Percentiles rank a stretch among this genome's conserved stretches.
These are phyloP conservation scores for Phylloporus sp. DNA, from an alignment of 768 basidiomycete species.

Conservation along the genomic window DNA sequence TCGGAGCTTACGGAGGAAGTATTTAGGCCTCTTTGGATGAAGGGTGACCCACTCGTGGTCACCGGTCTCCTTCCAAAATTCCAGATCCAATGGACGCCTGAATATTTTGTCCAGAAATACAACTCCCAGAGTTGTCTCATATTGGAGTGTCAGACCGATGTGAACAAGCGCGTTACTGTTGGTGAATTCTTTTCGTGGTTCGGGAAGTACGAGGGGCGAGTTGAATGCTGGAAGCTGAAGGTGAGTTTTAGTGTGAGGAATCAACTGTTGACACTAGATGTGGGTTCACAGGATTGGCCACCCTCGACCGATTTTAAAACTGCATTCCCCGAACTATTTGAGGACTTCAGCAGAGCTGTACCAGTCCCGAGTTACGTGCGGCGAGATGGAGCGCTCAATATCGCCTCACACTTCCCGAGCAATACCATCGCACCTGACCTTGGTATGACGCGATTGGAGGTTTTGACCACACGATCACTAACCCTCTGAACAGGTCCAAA, in stretches of 20 bases:
- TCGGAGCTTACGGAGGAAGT: conserved; percentile 50
- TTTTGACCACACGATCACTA: neutral
- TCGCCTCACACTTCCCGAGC: conserved; percentile 84
- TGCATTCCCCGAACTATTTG: conserved; percentile 79
- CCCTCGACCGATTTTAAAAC: conserved; percentile 79
- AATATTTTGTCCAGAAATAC: conserved; percentile 71
- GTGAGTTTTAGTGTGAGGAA: conserved; percentile 32
- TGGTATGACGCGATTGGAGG: conserved; percentile 40
- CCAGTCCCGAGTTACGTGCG: conserved; percentile 90
- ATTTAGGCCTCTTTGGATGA: conserved; percentile 69
- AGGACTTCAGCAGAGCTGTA: conserved; percentile 78
- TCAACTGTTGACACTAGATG: conserved; percentile 5
- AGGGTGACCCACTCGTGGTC: conserved; percentile 77
- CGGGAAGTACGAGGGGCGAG: conserved; percentile 58
- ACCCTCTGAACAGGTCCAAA: conserved; percentile 64
- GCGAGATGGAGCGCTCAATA: conserved; percentile 82
- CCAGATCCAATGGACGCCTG: conserved; percentile 73
- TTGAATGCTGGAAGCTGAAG: conserved; percentile 73
- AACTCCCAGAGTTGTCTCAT: conserved; percentile 63
- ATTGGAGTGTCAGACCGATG: conserved; percentile 78
- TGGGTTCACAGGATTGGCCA: conserved; percentile 77
- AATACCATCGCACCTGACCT: conserved; percentile 79
- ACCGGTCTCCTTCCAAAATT: conserved; percentile 61
- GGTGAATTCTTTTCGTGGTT: conserved; percentile 78
- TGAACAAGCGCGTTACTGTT: conserved; percentile 59